Conservation (phyloP, 1,139 yeast species). For the Blastobotrys persicus region DNA sequence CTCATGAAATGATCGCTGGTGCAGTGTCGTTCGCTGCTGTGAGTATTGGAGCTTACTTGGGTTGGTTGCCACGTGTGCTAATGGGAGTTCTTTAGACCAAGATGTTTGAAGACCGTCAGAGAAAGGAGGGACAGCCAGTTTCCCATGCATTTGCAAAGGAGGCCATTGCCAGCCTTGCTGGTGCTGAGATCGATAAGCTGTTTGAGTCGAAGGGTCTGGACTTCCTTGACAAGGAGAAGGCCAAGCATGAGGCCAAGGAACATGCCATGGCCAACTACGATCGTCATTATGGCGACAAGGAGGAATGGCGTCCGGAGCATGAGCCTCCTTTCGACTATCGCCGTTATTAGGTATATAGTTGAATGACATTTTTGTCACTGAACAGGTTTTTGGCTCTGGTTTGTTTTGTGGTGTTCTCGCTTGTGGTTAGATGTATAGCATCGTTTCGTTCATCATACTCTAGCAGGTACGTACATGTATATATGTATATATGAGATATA, state of each 20-base stretch:
- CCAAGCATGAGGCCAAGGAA: slow-evolving; percentile 30
- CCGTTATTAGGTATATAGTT: background rate
- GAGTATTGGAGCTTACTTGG: slow-evolving; percentile 4
- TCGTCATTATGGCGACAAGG: slow-evolving; percentile 32
- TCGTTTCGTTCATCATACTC: background rate
- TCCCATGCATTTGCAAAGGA: slow-evolving; percentile 35
- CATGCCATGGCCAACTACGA: slow-evolving; percentile 32
- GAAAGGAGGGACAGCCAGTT: slow-evolving; percentile 34
- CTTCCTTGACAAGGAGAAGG: slow-evolving; percentile 43
- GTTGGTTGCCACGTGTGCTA: background rate
- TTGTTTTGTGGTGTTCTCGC: too few relatives aligned
- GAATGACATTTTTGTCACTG: background rate
- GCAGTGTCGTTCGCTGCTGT: slow-evolving; percentile 37
- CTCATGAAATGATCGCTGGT: slow-evolving; percentile 37
- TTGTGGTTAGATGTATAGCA: background rate
- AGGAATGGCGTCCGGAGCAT: slow-evolving; percentile 27
- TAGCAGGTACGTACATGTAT: background rate
- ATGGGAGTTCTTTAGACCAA: slow-evolving; percentile 18
- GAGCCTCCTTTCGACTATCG: slow-evolving; percentile 19
- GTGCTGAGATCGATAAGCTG: slow-evolving; percentile 38
- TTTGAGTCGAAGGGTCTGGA: slow-evolving; percentile 37
- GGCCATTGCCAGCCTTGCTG: slow-evolving; percentile 35
- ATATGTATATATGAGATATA: background rate
- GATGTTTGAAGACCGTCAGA: slow-evolving; percentile 33
- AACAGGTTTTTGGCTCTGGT: too few relatives aligned